Conservation (phyloP, 805 yeast species). For the Barnettozyma wickerhamii region DNA sequence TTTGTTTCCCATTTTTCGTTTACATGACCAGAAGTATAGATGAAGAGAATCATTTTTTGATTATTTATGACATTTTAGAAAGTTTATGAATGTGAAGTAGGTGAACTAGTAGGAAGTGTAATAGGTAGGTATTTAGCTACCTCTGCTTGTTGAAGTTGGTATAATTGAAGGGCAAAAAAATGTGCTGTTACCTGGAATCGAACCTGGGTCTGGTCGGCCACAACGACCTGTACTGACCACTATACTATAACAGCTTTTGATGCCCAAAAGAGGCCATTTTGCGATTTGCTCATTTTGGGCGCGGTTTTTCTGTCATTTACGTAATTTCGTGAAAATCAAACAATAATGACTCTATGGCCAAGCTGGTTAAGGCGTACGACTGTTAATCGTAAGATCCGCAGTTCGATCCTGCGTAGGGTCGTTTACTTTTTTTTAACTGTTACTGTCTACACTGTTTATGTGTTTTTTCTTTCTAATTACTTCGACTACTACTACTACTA, state of each 20-base stretch:
- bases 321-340: no score
- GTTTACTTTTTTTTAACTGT: constrained; percentile 19
- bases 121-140: not conserved
- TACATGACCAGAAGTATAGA: no score
- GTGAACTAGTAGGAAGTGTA: no score
- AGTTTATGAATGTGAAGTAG: no score
- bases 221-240: constrained; percentile 73
- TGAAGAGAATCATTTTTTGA: no score
- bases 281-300: no score
- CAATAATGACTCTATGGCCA: constrained; percentile 31
- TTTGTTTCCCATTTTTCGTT: no score
- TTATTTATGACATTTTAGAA: no score
- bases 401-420: constrained; percentile 50
- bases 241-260: constrained; percentile 41
- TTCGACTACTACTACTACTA: not conserved
- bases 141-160: not conserved
- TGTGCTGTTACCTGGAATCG: constrained; percentile 69
- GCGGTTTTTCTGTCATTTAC: no score
- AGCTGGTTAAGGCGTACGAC: constrained; percentile 44
- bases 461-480: not conserved
- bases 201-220: constrained; percentile 73
- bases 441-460: not conserved
- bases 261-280: not conserved
- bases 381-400: constrained; percentile 48
- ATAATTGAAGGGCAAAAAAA: constrained; percentile 20